Base-by-base conservation (phyloP, 202 grass and related monocot species). In the Panicum virgatum region DNA sequence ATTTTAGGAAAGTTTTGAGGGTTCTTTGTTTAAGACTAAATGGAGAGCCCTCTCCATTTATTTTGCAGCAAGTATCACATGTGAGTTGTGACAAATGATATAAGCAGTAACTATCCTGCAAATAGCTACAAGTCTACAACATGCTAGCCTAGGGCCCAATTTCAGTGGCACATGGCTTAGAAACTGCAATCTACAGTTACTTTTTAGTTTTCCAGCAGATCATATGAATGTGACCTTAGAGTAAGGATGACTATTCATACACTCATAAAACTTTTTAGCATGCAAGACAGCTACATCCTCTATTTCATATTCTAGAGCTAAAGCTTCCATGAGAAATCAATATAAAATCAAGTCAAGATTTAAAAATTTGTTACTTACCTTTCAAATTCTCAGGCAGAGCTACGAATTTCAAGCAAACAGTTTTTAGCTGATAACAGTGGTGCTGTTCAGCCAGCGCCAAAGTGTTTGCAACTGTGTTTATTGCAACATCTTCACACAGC, bases 391-490 rank as follows among this genome's bases (percentile, higher is more conserved):
- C 93, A 58, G 91, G 93, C 83, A 89, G 76, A 44, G 96, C 96
- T 48, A 96, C 87, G 40, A 99, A 99, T 86, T 90, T 99, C 66
- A 99, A 81, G 88, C 96, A 99, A 83, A 99, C 91, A 53, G 89
- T 80, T 84, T 99, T 99, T 62, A 99, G 89, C 85, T 99, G 96
- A 77, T 90, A 86, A 81, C 96, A 99, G 47, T 96, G 93, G 56
- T 96, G 96, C 47, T 99, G 96, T 66, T 99, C 96, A 67, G 96
- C 96, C 85, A 99, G 63, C 14, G 96, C 96, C 78, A 99, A 88
- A 61, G 96, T 99, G 64, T 94, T 99, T 72, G 96, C 96, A 50
- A 99, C 96, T 37, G 93, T 96, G 81, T 96, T 99, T 86, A 99
- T 99, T 64, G 93, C 93, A 65, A 99, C 96, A 84, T 94, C 89